Conservation (phyloP, 2,329 filamentous ascomycete species). For the Aureobasidium namibiae region DNA sequence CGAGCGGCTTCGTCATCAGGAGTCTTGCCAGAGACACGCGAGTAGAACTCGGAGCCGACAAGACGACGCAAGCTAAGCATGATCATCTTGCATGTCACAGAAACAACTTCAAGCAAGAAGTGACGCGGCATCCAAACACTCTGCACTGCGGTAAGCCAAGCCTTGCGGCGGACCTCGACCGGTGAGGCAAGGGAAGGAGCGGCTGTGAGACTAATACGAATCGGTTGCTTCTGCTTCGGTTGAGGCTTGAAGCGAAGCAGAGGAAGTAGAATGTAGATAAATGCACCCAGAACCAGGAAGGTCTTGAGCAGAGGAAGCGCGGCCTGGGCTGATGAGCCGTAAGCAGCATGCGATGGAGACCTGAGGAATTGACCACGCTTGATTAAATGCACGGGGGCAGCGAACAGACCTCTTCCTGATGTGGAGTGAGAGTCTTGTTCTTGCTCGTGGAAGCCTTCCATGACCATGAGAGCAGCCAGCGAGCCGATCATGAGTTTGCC, state of each 20-base stretch:
- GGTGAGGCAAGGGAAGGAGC: constrained; percentile 71
- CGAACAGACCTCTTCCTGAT: constrained; percentile 33
- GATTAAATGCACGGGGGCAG: constrained; percentile 32
- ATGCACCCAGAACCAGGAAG: constrained; percentile 42
- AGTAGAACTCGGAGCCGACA: constrained; percentile 69
- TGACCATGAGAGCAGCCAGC: constrained; percentile 81
- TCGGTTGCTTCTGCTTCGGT: constrained; percentile 38
- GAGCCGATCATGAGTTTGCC: constrained; percentile 88
- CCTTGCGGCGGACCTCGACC: constrained; percentile 75
- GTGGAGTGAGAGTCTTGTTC: constrained; percentile 48
- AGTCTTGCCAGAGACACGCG: constrained; percentile 69
- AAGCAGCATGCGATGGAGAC: not conserved
- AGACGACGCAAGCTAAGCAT: constrained; percentile 74
- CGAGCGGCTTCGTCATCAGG: constrained; percentile 79
- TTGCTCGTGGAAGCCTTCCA: constrained; percentile 65
- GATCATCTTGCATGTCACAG: constrained; percentile 67
- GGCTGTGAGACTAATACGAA: constrained; percentile 31
- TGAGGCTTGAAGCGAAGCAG: constrained; percentile 51
- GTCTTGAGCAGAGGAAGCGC: constrained; percentile 41
- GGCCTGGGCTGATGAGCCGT: constrained; percentile 17
- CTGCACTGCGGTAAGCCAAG: constrained; percentile 89
- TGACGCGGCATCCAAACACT: constrained; percentile 86
- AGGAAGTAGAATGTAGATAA: constrained; percentile 50
- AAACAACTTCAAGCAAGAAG: constrained; percentile 77
- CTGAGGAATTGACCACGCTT: constrained; percentile 19